These are phyloP conservation scores for Corchorus olitorius DNA, from an alignment of 345 rosid species.

Conservation along the genomic window DNA sequence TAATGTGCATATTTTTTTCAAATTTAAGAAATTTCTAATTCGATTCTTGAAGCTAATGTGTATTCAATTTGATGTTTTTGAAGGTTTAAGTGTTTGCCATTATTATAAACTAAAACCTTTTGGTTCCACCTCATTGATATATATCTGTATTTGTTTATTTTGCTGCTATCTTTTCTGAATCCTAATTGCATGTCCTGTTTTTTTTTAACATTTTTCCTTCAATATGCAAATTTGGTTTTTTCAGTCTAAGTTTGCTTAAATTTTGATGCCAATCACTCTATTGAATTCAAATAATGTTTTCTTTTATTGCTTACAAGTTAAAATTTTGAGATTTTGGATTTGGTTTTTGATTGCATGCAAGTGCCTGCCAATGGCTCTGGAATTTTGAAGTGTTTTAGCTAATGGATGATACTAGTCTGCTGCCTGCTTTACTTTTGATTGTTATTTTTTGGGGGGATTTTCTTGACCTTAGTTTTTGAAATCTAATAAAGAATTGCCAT, in stretches of 20 bases:
- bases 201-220: neutral
- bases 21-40: neutral
- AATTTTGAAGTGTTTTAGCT: constrained; percentile 1
- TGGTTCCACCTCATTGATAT: neutral
- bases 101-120: neutral
- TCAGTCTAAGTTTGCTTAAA: constrained; percentile 13
- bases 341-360: constrained; percentile 38
- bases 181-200: constrained; percentile 4
- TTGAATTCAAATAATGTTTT: neutral
- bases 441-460: neutral
- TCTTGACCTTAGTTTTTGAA: neutral
- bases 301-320: neutral
- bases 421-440: neutral
- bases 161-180: neutral
- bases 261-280: neutral
- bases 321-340: constrained; percentile 13
- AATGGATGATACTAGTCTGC: constrained; percentile 19
- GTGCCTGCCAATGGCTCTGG: constrained; percentile 44
- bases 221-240: neutral
- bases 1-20: neutral
- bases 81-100: neutral
- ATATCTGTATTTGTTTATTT: neutral
- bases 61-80: constrained; percentile 22
- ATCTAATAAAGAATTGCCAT: neutral
- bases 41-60: constrained; percentile 31